phyloP scores from a whole-genome alignment of 768 basidiomycete genomes.

The Clitopilus passeckerianus region DNA sequence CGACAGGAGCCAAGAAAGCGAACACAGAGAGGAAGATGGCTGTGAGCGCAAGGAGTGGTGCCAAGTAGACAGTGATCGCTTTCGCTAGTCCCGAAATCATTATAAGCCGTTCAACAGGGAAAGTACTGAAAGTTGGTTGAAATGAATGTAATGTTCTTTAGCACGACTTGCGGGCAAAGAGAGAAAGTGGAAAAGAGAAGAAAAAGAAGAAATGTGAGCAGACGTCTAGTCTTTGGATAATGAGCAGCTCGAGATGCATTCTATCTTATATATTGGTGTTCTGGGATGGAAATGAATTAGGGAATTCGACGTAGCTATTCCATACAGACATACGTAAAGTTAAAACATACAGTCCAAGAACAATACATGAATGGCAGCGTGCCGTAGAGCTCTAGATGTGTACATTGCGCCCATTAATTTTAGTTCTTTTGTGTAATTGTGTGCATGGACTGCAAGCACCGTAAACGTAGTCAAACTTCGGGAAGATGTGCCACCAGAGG shows the following conservation, averaged over 20 bases:
- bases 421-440: too few species aligned
- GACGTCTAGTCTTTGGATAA: neutral
- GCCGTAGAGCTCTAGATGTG: too few species aligned
- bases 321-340: too few species aligned
- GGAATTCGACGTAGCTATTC: too few species aligned
- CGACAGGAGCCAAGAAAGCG: constrained; percentile 60
- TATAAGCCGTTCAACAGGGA: constrained; percentile 10
- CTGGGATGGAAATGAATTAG: neutral
- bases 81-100: constrained; percentile 76
- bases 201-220: neutral
- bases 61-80: constrained; percentile 60
- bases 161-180: neutral
- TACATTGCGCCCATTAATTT: too few species aligned
- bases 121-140: neutral
- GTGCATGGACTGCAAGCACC: too few species aligned
- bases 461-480: too few species aligned
- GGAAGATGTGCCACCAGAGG: too few species aligned
- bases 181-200: neutral
- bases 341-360: too few species aligned
- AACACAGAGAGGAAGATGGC: constrained; percentile 63
- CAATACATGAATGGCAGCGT: too few species aligned
- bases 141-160: neutral
- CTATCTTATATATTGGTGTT: neutral
- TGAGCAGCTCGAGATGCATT: neutral
- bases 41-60: constrained; percentile 61